A percentile compares a stretch with the other conserved stretches of the same genome.
phyloP scores from a whole-genome alignment of 169 alveolate genomes.

The Eimeria maxima region DNA sequence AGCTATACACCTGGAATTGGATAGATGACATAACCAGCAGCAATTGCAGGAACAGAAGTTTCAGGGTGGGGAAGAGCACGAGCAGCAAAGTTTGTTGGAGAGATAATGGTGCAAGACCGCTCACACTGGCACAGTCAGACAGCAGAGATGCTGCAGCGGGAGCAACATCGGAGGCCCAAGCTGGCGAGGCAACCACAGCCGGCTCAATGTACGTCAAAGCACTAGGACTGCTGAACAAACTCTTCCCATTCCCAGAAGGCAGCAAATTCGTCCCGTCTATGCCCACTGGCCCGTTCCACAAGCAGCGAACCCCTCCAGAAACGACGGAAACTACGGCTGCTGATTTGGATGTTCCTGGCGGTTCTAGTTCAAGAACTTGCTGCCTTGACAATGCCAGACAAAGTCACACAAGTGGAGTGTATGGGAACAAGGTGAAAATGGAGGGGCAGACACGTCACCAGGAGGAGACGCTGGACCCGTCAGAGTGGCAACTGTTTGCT shows the following conservation, averaged over 20 bases:
- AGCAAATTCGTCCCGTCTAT: constrained; percentile 2
- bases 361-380: not conserved
- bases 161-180: constrained; percentile 19
- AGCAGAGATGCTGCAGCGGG: not conserved
- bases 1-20: not conserved
- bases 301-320: not conserved
- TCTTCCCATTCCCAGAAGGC: constrained; percentile 63
- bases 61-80: not conserved
- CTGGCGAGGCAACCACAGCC: not conserved
- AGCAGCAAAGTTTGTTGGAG: not conserved
- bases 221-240: not conserved
- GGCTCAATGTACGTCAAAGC: not conserved
- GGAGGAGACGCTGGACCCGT: not conserved
- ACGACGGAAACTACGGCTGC: not conserved
- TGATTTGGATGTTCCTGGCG: not conserved
- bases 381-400: not conserved
- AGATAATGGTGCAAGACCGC: not conserved
- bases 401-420: not conserved
- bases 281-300: not conserved
- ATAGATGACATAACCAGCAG: not conserved
- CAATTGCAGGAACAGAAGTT: not conserved
- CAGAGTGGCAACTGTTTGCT: not conserved
- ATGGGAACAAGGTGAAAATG: not conserved
- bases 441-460: not conserved
- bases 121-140: not conserved